These are phyloP conservation scores for Ceratocystiopsis brevicomis DNA, from an alignment of 2,329 filamentous ascomycete species.

Conservation along the genomic window DNA sequence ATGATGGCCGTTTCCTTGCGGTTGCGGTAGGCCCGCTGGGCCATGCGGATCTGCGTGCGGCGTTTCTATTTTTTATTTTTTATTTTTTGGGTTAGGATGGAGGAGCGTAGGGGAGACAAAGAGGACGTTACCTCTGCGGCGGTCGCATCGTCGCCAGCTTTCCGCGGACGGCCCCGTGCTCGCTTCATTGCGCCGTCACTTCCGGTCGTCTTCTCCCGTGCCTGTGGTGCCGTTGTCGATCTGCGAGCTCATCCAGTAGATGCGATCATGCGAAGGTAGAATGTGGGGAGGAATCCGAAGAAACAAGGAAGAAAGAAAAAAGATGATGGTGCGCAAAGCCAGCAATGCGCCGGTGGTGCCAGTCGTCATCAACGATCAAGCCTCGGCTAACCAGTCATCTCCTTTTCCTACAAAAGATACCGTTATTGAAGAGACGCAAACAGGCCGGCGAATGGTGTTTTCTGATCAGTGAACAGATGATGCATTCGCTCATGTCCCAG, in stretches of 20 bases:
- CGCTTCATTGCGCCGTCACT: background rate
- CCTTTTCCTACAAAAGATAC: background rate
- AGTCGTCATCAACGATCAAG: background rate
- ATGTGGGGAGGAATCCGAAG: too few species aligned
- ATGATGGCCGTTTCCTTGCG: constrained; percentile 70
- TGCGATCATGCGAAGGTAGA: too few species aligned
- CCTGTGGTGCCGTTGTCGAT: background rate
- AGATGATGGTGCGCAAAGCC: too few species aligned
- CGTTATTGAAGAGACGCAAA: too few species aligned
- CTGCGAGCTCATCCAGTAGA: too few species aligned
- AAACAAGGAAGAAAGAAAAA: too few species aligned
- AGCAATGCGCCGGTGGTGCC: too few species aligned
- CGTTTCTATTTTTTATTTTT: constrained; percentile 43
- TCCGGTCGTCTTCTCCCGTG: background rate
- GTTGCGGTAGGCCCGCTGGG: constrained; percentile 67
- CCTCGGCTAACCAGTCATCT: too few species aligned
- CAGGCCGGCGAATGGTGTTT: background rate
- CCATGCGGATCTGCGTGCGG: constrained; percentile 70
- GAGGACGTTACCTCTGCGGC: background rate
- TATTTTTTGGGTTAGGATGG: constrained; percentile 19
- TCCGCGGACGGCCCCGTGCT: background rate
- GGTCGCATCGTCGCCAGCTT: background rate
- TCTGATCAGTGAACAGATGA: background rate
- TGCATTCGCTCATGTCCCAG: background rate
- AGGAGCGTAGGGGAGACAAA: background rate